Evolutionary conservation across 2,329 filamentous ascomycete genomes (phyloP), one percentile per base, ranked within the genome.

Genomic region (Cercospora zeae-maydis): DNA sequence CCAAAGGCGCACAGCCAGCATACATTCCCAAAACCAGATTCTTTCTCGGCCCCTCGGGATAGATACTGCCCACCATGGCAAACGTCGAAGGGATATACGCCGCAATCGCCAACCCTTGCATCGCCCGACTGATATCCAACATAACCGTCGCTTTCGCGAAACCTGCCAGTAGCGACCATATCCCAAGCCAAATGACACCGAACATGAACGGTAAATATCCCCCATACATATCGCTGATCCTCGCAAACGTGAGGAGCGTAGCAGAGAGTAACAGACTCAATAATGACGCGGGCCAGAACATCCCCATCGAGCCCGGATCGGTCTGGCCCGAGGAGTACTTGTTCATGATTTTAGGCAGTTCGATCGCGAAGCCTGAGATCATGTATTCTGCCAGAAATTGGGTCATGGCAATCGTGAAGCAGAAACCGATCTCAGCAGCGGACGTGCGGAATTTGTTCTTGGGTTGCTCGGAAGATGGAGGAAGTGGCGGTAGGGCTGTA

Each of bases 321-420:
- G 63, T 45, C 1, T 34, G 6, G 16, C 21, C 9, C 1, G n/a
- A 24, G 30, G 27, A n/a, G 37, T 66, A 63, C 11, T 61, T 61
- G 11, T 63, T 34, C 16, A 72, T 60, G 27, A 76, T 65, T 8
- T 68, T 68, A 5, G 74, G 72, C 0, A 77, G 69, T 24, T 75
- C 71, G 19, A 76, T 69, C 0, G 74, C 72, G 55, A 77, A 76
- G 11, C 75, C 75, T 1, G 73, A 74, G 56, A 76, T 75, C 63
- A 75, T 69, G 65, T 74, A 76, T 36, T 77, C 75, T 33, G 73
- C 72, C 6, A 77, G 67, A 52, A 77, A 72, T 37, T 76, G 74
- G 1, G 74, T 73, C 67, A 75, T 70, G 45, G 71, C 71, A 39
- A 77, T 75, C 30, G 73, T 72, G 68, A 75, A 74, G 63, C 70